Percentiles rank a stretch among this genome's conserved stretches.
Evolutionary conservation across 441 rosid genomes (phyloP).

Genomic region (Croton setiger): DNA sequence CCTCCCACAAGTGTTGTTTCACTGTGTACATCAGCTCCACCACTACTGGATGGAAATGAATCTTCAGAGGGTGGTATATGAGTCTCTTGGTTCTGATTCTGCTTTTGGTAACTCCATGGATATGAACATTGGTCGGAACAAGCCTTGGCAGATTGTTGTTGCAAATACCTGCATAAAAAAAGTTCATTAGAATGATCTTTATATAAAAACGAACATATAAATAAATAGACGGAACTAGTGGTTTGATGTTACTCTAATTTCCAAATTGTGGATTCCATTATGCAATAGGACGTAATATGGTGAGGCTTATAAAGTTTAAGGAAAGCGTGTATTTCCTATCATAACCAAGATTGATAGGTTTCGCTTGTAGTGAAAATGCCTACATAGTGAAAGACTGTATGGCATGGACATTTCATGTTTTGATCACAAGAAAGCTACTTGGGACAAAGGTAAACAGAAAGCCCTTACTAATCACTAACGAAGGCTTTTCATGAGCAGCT

Average conservation of each 20-base stretch:
- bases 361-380: background rate
- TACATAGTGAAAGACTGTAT: background rate
- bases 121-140: slow-evolving; percentile 1
- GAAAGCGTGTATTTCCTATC: background rate
- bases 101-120: background rate
- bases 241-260: background rate
- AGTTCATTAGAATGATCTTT: background rate
- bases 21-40: background rate
- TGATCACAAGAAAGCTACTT: background rate
- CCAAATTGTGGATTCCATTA: background rate
- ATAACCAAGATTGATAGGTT: background rate
- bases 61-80: slow-evolving; percentile 9
- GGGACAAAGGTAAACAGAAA: background rate
- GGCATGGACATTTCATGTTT: background rate
- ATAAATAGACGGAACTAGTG: background rate
- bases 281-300: no score
- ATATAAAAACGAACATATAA: background rate
- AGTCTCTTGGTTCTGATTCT: background rate
- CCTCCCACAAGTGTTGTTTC: slow-evolving; percentile 18
- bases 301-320: background rate
- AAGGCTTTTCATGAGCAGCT: background rate
- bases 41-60: background rate
- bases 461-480: background rate
- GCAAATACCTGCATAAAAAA: slow-evolving; percentile 12
- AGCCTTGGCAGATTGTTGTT: slow-evolving; percentile 2